Evolutionary conservation across 495 filamentous ascomycete species (phyloP).

Genomic region (Penicillium subrubescens): DNA sequence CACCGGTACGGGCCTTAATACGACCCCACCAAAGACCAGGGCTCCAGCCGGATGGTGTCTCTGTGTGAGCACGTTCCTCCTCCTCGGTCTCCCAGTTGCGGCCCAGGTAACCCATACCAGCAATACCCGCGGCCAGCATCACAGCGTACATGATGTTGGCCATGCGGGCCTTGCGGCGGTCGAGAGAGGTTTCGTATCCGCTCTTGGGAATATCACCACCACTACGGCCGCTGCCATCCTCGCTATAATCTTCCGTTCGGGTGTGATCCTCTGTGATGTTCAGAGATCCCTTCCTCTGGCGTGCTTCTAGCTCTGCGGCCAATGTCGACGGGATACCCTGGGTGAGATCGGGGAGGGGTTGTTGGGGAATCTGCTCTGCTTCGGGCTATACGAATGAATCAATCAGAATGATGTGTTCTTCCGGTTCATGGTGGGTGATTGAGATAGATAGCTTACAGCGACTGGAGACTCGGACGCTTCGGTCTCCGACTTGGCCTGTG

Average conservation of each 20-base stretch:
- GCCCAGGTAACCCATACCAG: slow-evolving; percentile 70
- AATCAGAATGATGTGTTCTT: slow-evolving; percentile 20
- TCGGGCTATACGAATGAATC: slow-evolving; percentile 28
- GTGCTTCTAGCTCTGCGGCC: slow-evolving; percentile 65
- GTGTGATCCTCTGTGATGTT: slow-evolving; percentile 61
- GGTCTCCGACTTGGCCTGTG: slow-evolving; percentile 40
- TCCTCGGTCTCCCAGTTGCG: slow-evolving; percentile 83
- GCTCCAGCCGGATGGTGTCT: slow-evolving; percentile 74
- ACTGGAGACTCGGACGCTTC: slow-evolving; percentile 33
- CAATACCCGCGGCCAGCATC: slow-evolving; percentile 50
- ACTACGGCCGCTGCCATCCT: slow-evolving; percentile 45
- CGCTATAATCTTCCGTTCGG: slow-evolving; percentile 48
- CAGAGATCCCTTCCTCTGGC: slow-evolving; percentile 51
- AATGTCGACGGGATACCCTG: slow-evolving; percentile 91
- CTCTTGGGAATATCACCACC: slow-evolving; percentile 70
- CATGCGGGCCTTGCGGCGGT: slow-evolving; percentile 72
- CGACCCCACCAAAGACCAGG: slow-evolving; percentile 76
- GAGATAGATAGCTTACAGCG: slow-evolving; percentile 27
- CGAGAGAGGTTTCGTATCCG: slow-evolving; percentile 87
- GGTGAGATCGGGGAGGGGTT: slow-evolving; percentile 81
- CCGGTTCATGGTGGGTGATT: background rate
- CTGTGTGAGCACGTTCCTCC: slow-evolving; percentile 62
- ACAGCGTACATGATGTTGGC: slow-evolving; percentile 66
- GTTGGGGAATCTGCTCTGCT: slow-evolving; percentile 33
- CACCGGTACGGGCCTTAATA: slow-evolving; percentile 68